phyloP scores from a whole-genome alignment of 2,329 filamentous ascomycete genomes.

The Anthostomella pinea region DNA sequence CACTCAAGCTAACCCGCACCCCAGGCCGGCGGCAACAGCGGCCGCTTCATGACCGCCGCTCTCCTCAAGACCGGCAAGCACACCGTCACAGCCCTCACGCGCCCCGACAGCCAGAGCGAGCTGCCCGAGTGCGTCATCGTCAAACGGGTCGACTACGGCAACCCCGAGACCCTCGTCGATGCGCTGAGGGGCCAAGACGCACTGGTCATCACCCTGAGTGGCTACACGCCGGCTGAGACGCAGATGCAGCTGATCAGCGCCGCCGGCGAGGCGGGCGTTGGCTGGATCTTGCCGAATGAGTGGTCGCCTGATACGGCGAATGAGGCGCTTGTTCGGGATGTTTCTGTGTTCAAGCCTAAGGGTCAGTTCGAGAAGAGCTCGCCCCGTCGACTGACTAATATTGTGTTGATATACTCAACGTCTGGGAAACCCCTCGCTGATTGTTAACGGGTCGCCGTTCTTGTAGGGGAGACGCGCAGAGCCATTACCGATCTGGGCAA shows the following conservation, averaged over 20 bases:
- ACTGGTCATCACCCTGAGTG: conserved; percentile 51
- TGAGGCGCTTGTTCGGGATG: conserved; percentile 33
- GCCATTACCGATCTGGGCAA: conserved; percentile 37
- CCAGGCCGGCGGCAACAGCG: conserved; percentile 41
- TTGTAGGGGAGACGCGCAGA: conserved; percentile 8
- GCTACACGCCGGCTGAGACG: conserved; percentile 40
- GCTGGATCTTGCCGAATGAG: conserved; percentile 53
- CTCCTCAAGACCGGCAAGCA: conserved; percentile 47
- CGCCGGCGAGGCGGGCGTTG: conserved; percentile 51
- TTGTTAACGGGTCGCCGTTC: too few species aligned
- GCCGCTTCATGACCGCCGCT: conserved; percentile 33
- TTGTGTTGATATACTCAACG: too few species aligned
- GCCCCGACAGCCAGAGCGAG: conserved; percentile 37
- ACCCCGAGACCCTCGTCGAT: conserved; percentile 39
- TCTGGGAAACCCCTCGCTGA: too few species aligned
- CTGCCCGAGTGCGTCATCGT: conserved; percentile 42
- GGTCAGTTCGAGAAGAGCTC: too few species aligned
- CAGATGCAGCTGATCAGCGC: conserved; percentile 50
- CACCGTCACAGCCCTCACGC: conserved; percentile 47
- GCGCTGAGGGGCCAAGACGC: conserved; percentile 54
- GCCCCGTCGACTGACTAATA: too few species aligned
- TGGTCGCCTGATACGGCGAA: conserved; percentile 39
- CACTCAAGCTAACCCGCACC: neutral
- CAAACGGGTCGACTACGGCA: conserved; percentile 39
- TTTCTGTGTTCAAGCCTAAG: too few species aligned